A percentile compares a stretch with the other conserved stretches of the same genome.
These are phyloP conservation scores for Gardenia jasminoides DNA, from an alignment of 257 asterid genomes.

Conservation along the genomic window DNA sequence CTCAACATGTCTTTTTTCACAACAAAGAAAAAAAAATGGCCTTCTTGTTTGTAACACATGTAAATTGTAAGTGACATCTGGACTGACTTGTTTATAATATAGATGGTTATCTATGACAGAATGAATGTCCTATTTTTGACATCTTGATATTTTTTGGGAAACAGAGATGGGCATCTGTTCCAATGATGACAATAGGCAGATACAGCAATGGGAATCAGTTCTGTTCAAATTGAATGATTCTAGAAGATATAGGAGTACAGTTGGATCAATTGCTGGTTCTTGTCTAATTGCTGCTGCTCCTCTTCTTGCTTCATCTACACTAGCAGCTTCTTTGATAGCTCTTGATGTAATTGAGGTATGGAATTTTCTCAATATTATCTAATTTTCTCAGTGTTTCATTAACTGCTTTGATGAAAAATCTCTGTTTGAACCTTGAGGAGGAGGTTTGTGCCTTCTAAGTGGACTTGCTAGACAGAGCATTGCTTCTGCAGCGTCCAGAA, in stretches of 20 bases:
- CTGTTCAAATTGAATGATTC: conserved; percentile 68
- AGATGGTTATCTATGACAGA: neutral
- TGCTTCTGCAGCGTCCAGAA: neutral
- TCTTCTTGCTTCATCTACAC: conserved; percentile 69
- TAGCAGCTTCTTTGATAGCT: conserved; percentile 69
- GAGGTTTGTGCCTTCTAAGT: neutral
- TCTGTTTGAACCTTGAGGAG: neutral
- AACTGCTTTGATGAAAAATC: neutral
- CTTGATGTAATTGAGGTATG: conserved; percentile 72
- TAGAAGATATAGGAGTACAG: conserved; percentile 66
- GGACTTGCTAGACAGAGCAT: neutral
- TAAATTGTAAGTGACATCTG: neutral
- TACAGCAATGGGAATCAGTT: conserved; percentile 68
- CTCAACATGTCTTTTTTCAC: neutral
- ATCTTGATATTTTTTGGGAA: conserved; percentile 22
- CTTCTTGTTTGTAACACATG: neutral
- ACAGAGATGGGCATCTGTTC: conserved; percentile 27
- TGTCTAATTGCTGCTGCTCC: conserved; percentile 82
- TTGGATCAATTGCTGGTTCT: conserved; percentile 86
- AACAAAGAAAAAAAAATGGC: no score
- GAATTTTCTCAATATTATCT: neutral
- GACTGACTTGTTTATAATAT: neutral
- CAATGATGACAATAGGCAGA: conserved; percentile 32
- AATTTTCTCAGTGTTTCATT: neutral
- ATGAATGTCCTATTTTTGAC: conserved; percentile 4